phyloP scores from a whole-genome alignment of 2,329 filamentous ascomycete species.

The Chrysoporthe deuterocubensis region DNA sequence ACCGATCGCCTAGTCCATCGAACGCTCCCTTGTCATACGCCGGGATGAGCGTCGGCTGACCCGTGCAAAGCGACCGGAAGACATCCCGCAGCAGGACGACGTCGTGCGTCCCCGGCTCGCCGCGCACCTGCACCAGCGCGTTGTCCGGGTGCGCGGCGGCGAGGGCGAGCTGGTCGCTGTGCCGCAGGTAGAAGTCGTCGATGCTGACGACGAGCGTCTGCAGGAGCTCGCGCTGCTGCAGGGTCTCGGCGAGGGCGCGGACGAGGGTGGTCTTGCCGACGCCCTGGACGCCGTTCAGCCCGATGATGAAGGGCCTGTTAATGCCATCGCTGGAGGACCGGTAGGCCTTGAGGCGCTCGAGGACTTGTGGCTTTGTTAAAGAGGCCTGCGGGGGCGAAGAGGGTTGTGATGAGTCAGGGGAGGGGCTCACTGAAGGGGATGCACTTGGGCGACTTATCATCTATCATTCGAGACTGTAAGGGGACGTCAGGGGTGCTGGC shows the following conservation, averaged over 20 bases:
- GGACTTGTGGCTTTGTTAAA: constrained; percentile 41
- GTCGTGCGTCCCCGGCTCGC: constrained; percentile 85
- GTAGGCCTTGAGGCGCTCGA: constrained; percentile 56
- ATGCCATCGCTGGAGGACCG: constrained; percentile 12
- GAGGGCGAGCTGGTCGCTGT: constrained; percentile 68
- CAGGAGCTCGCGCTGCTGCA: constrained; percentile 61
- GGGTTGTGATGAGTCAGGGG: neutral
- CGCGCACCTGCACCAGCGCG: constrained; percentile 77
- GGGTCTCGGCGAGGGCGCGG: constrained; percentile 63
- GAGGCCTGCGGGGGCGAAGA: neutral
- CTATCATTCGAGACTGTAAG: constrained; percentile 54
- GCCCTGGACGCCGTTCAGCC: constrained; percentile 89
- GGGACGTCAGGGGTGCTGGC: constrained; percentile 35
- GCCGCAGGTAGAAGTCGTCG: constrained; percentile 86
- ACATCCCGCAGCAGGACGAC: constrained; percentile 65
- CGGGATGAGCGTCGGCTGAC: constrained; percentile 63
- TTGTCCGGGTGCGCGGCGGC: constrained; percentile 70
- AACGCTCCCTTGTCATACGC: constrained; percentile 84
- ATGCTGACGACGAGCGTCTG: constrained; percentile 76
- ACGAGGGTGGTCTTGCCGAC: constrained; percentile 92
- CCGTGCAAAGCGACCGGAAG: constrained; percentile 61
- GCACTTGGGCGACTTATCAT: constrained; percentile 80
- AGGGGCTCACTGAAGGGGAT: constrained; percentile 64
- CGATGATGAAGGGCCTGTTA: constrained; percentile 75
- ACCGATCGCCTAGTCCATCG: constrained; percentile 75